Evolutionary conservation across 2,329 filamentous ascomycete species (phyloP).

Genomic region (Xenoacremonium recifei): DNA sequence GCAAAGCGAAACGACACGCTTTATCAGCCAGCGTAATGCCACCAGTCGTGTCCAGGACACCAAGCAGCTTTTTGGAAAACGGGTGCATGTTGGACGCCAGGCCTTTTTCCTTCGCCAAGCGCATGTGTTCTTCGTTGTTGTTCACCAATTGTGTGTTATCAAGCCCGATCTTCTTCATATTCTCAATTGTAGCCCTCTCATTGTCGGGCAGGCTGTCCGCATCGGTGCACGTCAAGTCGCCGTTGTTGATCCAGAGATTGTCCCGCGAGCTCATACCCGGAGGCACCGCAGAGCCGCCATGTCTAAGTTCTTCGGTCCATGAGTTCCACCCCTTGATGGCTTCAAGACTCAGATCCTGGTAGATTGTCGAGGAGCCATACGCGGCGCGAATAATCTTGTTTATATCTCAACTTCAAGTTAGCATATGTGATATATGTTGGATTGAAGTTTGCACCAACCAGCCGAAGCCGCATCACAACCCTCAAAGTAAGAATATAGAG

Average conservation of each 20-base stretch:
- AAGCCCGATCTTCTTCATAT: constrained; percentile 3
- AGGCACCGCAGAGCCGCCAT: constrained; percentile 3
- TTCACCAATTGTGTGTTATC: constrained; percentile 4
- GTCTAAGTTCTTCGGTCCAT: constrained; percentile 4
- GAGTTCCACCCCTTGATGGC: constrained; percentile 4
- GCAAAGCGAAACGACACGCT: constrained; percentile 42
- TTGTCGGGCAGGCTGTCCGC: constrained; percentile 1
- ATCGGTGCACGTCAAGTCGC: constrained; percentile 1
- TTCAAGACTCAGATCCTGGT: constrained; percentile 4
- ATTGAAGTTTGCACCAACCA: no score
- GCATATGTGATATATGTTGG: no score
- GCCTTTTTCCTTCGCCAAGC: not conserved
- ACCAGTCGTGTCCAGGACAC: constrained; percentile 44
- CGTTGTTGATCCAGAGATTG: constrained; percentile 7
- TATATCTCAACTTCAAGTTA: no score
- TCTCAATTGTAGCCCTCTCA: constrained; percentile 6
- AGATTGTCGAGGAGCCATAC: constrained; percentile 3
- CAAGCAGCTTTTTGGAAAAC: constrained; percentile 28
- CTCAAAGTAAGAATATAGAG: no score
- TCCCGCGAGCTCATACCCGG: not conserved
- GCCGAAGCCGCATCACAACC: no score
- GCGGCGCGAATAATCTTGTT: constrained; percentile 8
- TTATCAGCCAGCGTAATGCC: constrained; percentile 45
- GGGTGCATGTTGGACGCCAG: constrained; percentile 25
- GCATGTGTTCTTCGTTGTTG: no score